These are phyloP conservation scores for Heterobasidion irregulare DNA, from an alignment of 1,284 basidiomycete genomes.

Conservation along the genomic window DNA sequence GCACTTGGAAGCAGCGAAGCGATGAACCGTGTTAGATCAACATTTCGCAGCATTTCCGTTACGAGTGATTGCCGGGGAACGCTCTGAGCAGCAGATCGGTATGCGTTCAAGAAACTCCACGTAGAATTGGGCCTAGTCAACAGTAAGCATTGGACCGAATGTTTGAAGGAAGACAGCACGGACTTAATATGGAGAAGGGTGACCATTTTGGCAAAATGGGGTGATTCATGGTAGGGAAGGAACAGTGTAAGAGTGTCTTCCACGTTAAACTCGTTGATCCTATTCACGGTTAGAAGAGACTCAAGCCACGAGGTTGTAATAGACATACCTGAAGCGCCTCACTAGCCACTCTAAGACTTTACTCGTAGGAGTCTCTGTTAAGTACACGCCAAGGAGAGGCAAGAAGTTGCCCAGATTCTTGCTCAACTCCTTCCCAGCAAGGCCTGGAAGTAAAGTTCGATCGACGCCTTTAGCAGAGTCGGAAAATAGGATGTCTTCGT, in stretches of 20 bases:
- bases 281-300: constrained; percentile 21
- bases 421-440: constrained; percentile 60
- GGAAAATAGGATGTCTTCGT: constrained; percentile 78
- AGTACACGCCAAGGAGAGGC: constrained; percentile 66
- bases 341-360: constrained; percentile 97
- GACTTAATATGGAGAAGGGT: constrained; percentile 77
- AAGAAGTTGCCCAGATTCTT: constrained; percentile 58
- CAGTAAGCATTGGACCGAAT: constrained; percentile 6
- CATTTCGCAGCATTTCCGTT: constrained; percentile 64
- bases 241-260: constrained; percentile 76
- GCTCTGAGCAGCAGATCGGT: constrained; percentile 66
- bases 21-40: constrained; percentile 71
- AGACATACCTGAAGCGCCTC: constrained; percentile 75
- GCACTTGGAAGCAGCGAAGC: constrained; percentile 55
- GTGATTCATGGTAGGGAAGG: constrained; percentile 91
- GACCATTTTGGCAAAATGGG: constrained; percentile 91
- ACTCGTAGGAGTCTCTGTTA: constrained; percentile 77
- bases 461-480: constrained; percentile 73
- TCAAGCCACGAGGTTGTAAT: not conserved
- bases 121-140: constrained; percentile 34
- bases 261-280: constrained; percentile 92
- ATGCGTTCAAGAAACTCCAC: constrained; percentile 66
- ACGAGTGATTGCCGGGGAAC: constrained; percentile 65
- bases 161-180: constrained; percentile 14
- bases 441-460: constrained; percentile 68